phyloP scores from a whole-genome alignment of 306 rosid species.

The Fragaria vesca region DNA sequence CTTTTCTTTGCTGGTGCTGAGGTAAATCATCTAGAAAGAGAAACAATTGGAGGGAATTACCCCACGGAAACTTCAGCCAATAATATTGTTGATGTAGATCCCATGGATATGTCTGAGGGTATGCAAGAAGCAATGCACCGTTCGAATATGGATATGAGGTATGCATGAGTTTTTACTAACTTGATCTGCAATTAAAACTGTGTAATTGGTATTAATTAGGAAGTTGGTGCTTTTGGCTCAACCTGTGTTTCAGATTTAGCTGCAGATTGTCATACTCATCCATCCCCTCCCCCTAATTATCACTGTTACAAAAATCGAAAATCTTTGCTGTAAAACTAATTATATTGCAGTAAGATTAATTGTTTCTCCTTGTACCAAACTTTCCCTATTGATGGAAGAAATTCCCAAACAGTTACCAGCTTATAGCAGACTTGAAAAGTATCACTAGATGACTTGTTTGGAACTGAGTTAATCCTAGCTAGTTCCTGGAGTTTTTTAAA shows the following conservation, averaged over 20 bases:
- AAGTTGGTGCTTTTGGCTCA: slow-evolving; percentile 20
- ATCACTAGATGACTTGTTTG: background rate
- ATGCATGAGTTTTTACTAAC: slow-evolving; percentile 41
- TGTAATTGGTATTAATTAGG: background rate
- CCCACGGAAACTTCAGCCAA: slow-evolving; percentile 37
- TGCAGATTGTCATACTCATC: slow-evolving; percentile 6
- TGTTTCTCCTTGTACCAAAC: background rate
- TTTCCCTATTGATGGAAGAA: background rate
- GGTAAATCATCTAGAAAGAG: slow-evolving; percentile 63
- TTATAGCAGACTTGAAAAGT: background rate
- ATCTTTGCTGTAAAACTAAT: slow-evolving; percentile 1
- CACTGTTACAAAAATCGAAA: background rate
- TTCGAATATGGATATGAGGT: slow-evolving; percentile 95
- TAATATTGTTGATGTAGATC: slow-evolving; percentile 55
- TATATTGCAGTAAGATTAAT: background rate
- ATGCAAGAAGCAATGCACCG: slow-evolving; percentile 99
- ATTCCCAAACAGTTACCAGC: background rate
- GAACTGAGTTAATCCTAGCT: background rate
- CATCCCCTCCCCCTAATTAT: slow-evolving; percentile 6
- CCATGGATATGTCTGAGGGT: slow-evolving; percentile 96
- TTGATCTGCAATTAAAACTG: background rate
- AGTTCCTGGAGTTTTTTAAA: background rate
- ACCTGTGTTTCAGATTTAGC: background rate
- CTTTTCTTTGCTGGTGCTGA: slow-evolving; percentile 85
- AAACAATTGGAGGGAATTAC: slow-evolving; percentile 54